phyloP scores from a whole-genome alignment of 2,329 filamentous ascomycete genomes.

The Hymenoscyphus infarciens region DNA sequence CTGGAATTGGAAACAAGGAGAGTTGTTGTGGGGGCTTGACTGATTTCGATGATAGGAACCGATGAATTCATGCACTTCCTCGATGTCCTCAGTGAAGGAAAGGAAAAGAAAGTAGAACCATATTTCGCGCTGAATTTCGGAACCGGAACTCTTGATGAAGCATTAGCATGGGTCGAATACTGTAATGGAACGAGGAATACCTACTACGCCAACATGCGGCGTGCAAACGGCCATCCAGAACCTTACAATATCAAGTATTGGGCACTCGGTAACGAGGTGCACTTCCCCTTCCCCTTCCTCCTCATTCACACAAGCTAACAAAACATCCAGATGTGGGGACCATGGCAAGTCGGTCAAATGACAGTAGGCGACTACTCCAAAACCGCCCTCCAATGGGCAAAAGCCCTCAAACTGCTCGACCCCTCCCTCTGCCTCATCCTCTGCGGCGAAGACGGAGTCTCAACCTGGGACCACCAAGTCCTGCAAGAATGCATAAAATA shows the following conservation, averaged over 20 bases:
- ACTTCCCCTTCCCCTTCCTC: neutral
- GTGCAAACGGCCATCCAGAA: slow-evolving; percentile 69
- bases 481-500: slow-evolving; percentile 57
- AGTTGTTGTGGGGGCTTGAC: no score
- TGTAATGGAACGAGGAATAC: slow-evolving; percentile 77
- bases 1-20: no score
- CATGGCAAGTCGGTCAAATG: slow-evolving; percentile 51
- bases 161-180: slow-evolving; percentile 78
- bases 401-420: slow-evolving; percentile 55
- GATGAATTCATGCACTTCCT: slow-evolving; percentile 87
- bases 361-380: slow-evolving; percentile 55
- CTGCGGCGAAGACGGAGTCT: slow-evolving; percentile 59
- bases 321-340: slow-evolving; percentile 32
- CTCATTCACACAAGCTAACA: slow-evolving; percentile 10
- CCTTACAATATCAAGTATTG: slow-evolving; percentile 84
- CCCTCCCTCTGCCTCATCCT: slow-evolving; percentile 59
- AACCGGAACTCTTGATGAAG: slow-evolving; percentile 58
- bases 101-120: slow-evolving; percentile 63
- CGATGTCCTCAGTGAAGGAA: slow-evolving; percentile 60
- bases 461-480: slow-evolving; percentile 61
- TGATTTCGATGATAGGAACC: slow-evolving; percentile 42
- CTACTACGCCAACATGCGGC: slow-evolving; percentile 76
- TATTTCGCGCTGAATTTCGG: slow-evolving; percentile 80
- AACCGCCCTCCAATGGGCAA: slow-evolving; percentile 55
- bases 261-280: slow-evolving; percentile 72